Evolutionary conservation across 306 rosid species (phyloP).

Genomic region (Gleditsia sinensis): DNA sequence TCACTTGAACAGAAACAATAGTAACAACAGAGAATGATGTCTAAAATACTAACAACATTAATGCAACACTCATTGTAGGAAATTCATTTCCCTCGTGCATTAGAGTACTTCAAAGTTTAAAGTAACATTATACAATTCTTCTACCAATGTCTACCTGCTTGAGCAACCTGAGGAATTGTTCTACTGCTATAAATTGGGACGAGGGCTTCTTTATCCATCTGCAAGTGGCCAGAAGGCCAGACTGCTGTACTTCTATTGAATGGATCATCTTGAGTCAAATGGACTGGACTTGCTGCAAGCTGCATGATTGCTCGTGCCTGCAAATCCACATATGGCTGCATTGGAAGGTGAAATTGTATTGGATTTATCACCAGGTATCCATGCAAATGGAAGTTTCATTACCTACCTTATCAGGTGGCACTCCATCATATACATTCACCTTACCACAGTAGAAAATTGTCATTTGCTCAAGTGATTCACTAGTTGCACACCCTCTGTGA

Average conservation of each 20-base stretch:
- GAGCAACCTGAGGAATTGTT: conserved; percentile 55
- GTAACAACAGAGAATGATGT: neutral
- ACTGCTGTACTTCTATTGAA: conserved; percentile 50
- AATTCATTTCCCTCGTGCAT: conserved; percentile 10
- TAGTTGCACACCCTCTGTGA: conserved; percentile 60
- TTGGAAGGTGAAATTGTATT: conserved; percentile 38
- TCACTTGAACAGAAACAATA: conserved; percentile 15
- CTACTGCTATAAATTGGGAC: conserved; percentile 53
- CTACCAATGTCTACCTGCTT: conserved; percentile 60
- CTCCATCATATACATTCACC: conserved; percentile 94
- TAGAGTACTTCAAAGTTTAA: conserved; percentile 1
- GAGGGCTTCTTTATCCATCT: conserved; percentile 52
- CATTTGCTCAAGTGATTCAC: conserved; percentile 72
- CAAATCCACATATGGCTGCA: conserved; percentile 55
- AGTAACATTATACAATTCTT: conserved; percentile 13
- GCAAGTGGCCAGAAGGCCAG: conserved; percentile 55
- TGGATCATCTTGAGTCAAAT: conserved; percentile 51
- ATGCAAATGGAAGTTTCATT: conserved; percentile 41
- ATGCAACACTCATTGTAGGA: conserved; percentile 19
- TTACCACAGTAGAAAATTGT: conserved; percentile 95
- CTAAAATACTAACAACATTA: conserved; percentile 15
- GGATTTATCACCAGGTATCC: conserved; percentile 46
- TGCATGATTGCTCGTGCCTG: conserved; percentile 95
- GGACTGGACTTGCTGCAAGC: conserved; percentile 77
- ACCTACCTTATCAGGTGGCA: conserved; percentile 92